Evolutionary conservation across 2,329 filamentous ascomycete genomes (phyloP).

Genomic region (Neonectria punicea): DNA sequence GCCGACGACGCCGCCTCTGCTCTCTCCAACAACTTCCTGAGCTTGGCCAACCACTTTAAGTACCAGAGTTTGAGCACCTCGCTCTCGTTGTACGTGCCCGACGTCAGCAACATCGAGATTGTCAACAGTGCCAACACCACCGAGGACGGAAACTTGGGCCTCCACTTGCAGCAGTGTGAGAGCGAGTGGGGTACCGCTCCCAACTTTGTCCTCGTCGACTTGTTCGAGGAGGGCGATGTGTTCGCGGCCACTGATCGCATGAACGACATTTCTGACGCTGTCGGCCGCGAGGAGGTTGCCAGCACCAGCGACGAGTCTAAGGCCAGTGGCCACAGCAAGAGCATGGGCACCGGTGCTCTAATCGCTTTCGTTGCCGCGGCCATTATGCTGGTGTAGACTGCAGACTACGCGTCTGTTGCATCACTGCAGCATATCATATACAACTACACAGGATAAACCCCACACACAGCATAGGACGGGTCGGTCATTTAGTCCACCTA

Average conservation of each 20-base stretch:
- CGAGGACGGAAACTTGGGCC: slow-evolving; percentile 63
- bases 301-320: slow-evolving; percentile 30
- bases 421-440: not conserved
- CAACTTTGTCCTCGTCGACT: slow-evolving; percentile 83
- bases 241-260: slow-evolving; percentile 75
- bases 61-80: slow-evolving; percentile 65
- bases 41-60: slow-evolving; percentile 85
- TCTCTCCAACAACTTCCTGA: slow-evolving; percentile 68
- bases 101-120: slow-evolving; percentile 66
- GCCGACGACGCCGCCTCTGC: slow-evolving; percentile 63
- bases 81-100: slow-evolving; percentile 65
- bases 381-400: slow-evolving; percentile 49
- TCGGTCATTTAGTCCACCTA: slow-evolving; percentile 18
- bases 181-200: slow-evolving; percentile 70
- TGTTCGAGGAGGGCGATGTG: slow-evolving; percentile 78
- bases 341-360: slow-evolving; percentile 51
- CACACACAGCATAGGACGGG: slow-evolving; percentile 3
- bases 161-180: slow-evolving; percentile 64
- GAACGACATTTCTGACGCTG: slow-evolving; percentile 63
- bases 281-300: slow-evolving; percentile 46
- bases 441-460: not conserved
- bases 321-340: slow-evolving; percentile 31
- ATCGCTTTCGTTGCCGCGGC: slow-evolving; percentile 56
- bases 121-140: slow-evolving; percentile 73
- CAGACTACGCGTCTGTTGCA: not conserved